Conservation (phyloP, 202 grass and related monocot genomes). For the Schoenoplectus tabernaemontani region DNA sequence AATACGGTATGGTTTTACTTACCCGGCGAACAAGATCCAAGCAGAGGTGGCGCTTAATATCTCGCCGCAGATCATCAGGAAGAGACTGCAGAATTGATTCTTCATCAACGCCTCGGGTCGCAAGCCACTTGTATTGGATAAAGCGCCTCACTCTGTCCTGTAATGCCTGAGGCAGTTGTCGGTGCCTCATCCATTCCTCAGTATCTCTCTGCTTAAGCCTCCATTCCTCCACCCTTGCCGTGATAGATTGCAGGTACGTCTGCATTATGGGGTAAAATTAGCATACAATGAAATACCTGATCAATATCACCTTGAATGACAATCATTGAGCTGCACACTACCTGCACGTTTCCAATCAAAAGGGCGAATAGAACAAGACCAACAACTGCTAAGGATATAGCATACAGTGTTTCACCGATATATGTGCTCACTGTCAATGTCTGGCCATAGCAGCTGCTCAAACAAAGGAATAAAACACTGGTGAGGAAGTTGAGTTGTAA, state of each 20-base stretch:
- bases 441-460: conserved; percentile 81
- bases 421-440: conserved; percentile 85
- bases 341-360: conserved; percentile 99
- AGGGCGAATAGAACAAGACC: conserved; percentile 90
- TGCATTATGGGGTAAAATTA: conserved; percentile 27
- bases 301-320: not conserved
- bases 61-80: conserved; percentile 75
- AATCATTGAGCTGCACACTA: conserved; percentile 20
- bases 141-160: conserved; percentile 65
- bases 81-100: conserved; percentile 67
- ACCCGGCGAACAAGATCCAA: conserved; percentile 87
- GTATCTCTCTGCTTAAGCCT: conserved; percentile 95
- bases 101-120: conserved; percentile 83
- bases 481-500: conserved; percentile 17
- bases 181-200: conserved; percentile 97
- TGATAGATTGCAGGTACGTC: conserved; percentile 94
- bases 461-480: conserved; percentile 5
- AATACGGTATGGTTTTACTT: conserved; percentile 10
- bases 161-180: conserved; percentile 63
- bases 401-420: conserved; percentile 86
- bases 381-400: conserved; percentile 77
- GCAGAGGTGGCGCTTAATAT: conserved; percentile 92
- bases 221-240: conserved; percentile 88
- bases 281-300: conserved; percentile 11
- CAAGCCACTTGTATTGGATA: conserved; percentile 95